A percentile compares a stretch with the other conserved stretches of the same genome.
Evolutionary conservation across 2,329 filamentous ascomycete genomes (phyloP).

Genomic region (Ceratocystis colombiana): DNA sequence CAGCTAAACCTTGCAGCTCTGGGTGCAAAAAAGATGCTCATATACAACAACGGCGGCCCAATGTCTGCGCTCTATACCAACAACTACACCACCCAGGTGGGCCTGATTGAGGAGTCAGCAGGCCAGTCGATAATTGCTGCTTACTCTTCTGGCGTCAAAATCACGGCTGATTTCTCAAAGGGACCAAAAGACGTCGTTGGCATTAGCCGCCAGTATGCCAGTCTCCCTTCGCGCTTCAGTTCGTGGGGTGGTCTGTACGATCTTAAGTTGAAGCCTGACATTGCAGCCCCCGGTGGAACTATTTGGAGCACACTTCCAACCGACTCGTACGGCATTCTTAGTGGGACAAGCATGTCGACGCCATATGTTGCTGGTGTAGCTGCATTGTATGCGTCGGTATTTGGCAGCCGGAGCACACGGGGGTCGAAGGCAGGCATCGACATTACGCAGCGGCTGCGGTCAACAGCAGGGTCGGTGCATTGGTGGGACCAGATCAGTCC

Average conservation of each 20-base stretch:
- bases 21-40: conserved; percentile 30
- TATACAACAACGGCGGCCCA: conserved; percentile 34
- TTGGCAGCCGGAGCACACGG: conserved; percentile 35
- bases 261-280: conserved; percentile 42
- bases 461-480: conserved; percentile 10
- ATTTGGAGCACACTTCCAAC: conserved; percentile 43
- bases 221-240: conserved; percentile 39
- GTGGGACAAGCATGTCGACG: conserved; percentile 48
- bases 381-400: conserved; percentile 37
- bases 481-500: conserved; percentile 29
- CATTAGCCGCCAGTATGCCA: conserved; percentile 31
- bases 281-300: conserved; percentile 41
- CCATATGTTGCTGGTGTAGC: conserved; percentile 46
- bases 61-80: conserved; percentile 20
- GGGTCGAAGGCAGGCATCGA: conserved; percentile 28
- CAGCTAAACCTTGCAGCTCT: conserved; percentile 30
- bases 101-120: conserved; percentile 27
- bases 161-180: conserved; percentile 37
- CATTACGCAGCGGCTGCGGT: conserved; percentile 20
- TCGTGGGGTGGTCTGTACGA: conserved; percentile 46
- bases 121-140: conserved; percentile 30
- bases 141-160: conserved; percentile 29
- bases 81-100: conserved; percentile 22
- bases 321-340: conserved; percentile 39
- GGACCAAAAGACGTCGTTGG: conserved; percentile 30